phyloP scores from a whole-genome alignment of 805 yeast species.

The Spathaspora passalidarum region DNA sequence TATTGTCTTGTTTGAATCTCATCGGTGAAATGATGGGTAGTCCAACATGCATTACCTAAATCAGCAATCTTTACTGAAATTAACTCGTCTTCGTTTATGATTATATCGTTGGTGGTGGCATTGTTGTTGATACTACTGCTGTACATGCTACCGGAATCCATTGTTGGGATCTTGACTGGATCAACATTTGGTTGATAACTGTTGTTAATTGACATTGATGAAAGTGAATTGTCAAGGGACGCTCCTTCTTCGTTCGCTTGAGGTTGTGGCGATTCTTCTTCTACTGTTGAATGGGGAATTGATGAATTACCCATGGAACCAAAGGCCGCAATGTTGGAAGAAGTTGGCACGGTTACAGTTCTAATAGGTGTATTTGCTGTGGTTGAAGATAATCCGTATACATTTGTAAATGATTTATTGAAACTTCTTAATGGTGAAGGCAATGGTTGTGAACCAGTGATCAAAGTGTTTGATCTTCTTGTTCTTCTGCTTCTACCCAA shows the following conservation, averaged over 20 bases:
- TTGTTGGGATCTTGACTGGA: constrained; percentile 17
- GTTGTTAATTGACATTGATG: constrained; percentile 41
- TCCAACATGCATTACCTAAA: constrained; percentile 69
- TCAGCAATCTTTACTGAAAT: constrained; percentile 69
- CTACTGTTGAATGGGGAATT: background rate
- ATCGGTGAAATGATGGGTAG: constrained; percentile 59
- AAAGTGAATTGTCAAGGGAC: constrained; percentile 33
- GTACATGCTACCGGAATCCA: background rate
- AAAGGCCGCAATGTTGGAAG: background rate
- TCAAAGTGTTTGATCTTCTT: constrained; percentile 71
- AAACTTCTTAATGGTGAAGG: constrained; percentile 80
- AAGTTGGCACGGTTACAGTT: constrained; percentile 7
- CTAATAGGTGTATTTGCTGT: constrained; percentile 39
- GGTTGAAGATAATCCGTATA: constrained; percentile 35
- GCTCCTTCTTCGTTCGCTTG: too few relatives aligned
- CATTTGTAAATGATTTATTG: constrained; percentile 37
- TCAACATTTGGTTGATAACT: constrained; percentile 14
- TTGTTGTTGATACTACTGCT: background rate
- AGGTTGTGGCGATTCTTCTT: background rate
- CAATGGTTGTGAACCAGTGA: constrained; percentile 89
- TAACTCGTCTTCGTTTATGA: constrained; percentile 45
- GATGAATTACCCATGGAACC: background rate
- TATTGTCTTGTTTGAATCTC: constrained; percentile 71
- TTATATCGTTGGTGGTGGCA: constrained; percentile 4
- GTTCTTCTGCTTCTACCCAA: constrained; percentile 48